A percentile compares a stretch with the other conserved stretches of the same genome.
Evolutionary conservation across 164 flowering plant species (phyloP).

Genomic region (Brasenia schreberi): DNA sequence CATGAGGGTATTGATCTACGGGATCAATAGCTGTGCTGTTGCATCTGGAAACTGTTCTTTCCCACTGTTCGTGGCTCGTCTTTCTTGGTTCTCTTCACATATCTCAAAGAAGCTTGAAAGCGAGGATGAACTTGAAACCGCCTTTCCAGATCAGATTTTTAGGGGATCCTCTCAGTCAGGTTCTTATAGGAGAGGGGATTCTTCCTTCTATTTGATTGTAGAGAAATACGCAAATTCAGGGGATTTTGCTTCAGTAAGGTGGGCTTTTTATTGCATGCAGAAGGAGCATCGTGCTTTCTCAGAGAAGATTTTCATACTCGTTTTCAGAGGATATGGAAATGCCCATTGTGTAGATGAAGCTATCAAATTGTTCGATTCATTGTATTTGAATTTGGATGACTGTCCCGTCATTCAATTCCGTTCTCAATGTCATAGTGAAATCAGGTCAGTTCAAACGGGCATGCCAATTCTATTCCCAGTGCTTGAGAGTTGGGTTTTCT

Average conservation of each 20-base stretch:
- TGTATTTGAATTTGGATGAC: conserved; percentile 51
- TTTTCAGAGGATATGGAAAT: conserved; percentile 67
- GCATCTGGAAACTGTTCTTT: background rate
- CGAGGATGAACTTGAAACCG: conserved; percentile 7
- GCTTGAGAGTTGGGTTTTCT: conserved; percentile 12
- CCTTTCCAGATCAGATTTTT: conserved; percentile 27
- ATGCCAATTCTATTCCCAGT: conserved; percentile 28
- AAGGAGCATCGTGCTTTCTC: conserved; percentile 36
- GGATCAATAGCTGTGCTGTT: background rate
- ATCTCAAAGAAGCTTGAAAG: background rate
- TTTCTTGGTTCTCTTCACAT: background rate
- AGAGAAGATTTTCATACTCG: conserved; percentile 42
- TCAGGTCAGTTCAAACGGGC: conserved; percentile 34
- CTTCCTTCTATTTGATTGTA: conserved; percentile 47
- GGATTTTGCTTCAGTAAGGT: conserved; percentile 43
- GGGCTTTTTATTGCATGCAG: conserved; percentile 46
- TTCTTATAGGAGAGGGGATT: conserved; percentile 60
- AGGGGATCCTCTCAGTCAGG: conserved; percentile 33
- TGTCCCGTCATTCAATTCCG: conserved; percentile 69
- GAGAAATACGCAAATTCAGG: conserved; percentile 35
- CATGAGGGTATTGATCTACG: background rate
- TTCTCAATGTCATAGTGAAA: conserved; percentile 58
- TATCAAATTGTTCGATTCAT: conserved; percentile 47
- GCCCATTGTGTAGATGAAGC: conserved; percentile 53
- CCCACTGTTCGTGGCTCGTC: background rate